These are phyloP conservation scores for Loxodes magnus DNA, from an alignment of 73 alveolate species.

Conservation along the genomic window DNA sequence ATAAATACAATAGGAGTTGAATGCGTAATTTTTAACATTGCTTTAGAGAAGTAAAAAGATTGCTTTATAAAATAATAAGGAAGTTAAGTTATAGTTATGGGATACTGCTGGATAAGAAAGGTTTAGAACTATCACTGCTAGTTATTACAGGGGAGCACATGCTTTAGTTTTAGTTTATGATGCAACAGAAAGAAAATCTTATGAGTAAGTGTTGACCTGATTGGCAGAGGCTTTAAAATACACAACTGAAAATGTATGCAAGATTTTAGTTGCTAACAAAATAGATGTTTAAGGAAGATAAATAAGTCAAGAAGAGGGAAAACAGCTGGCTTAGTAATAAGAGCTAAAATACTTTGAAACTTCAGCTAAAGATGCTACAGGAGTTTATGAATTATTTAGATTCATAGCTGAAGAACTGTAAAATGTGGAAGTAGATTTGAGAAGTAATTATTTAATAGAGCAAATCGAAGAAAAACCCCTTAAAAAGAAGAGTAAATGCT, in stretches of 20 bases:
- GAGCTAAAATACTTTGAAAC: conserved; percentile 29
- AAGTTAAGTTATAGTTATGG: conserved; percentile 13
- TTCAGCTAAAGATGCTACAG: conserved; percentile 27
- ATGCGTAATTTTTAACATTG: conserved; percentile 15
- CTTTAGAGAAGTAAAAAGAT: no score
- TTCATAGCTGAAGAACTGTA: no score
- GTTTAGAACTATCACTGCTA: conserved; percentile 28
- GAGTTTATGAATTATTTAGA: conserved; percentile 24
- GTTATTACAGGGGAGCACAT: conserved; percentile 33
- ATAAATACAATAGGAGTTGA: conserved; percentile 33
- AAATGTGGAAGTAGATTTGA: no score
- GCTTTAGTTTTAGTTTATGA: conserved; percentile 37
- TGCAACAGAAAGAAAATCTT: conserved; percentile 17
- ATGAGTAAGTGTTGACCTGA: conserved; percentile 29
- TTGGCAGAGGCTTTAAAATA: conserved; percentile 26
- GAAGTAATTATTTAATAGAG: no score
- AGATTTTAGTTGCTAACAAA: conserved; percentile 37
- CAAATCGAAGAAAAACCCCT: no score
- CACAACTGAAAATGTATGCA: conserved; percentile 2
- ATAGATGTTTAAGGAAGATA: conserved; percentile 29
- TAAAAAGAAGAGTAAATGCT: no score
- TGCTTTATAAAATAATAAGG: no score
- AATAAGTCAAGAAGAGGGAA: conserved; percentile 21
- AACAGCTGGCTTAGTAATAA: conserved; percentile 17
- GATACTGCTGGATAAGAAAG: conserved; percentile 3